Evolutionary conservation across 306 rosid species (phyloP).

Genomic region (Ormosia emarginata): DNA sequence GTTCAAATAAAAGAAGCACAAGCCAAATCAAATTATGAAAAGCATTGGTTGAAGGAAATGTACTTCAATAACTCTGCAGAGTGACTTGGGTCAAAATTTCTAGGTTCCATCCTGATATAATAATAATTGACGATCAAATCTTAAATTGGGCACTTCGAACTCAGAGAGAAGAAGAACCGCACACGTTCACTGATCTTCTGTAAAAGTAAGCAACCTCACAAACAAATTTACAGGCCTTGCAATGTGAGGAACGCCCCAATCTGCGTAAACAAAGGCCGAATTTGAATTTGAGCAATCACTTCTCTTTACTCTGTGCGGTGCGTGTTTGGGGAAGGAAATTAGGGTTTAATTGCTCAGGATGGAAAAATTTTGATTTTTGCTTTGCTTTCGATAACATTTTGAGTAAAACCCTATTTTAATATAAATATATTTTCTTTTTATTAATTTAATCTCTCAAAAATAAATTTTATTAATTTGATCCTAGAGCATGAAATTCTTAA

Average conservation of each 20-base stretch:
- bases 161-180: neutral
- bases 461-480: too few relatives aligned
- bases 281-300: neutral
- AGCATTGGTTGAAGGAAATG: neutral
- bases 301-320: neutral
- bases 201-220: neutral
- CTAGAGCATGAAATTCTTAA: too few relatives aligned
- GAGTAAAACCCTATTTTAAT: too few relatives aligned
- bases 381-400: neutral
- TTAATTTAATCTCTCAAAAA: too few relatives aligned
- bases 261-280: neutral
- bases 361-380: neutral
- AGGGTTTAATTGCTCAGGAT: neutral
- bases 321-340: neutral
- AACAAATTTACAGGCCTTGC: too few relatives aligned
- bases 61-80: constrained; percentile 27
- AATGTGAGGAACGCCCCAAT: neutral
- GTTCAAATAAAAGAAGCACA: neutral
- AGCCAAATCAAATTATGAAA: neutral
- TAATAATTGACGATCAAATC: neutral
- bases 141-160: neutral
- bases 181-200: neutral
- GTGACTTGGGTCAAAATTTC: constrained; percentile 11
- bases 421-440: too few relatives aligned
- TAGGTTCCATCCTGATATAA: constrained; percentile 4